These are phyloP conservation scores for Euphorbia celastroides DNA, from an alignment of 441 rosid genomes.

Conservation along the genomic window DNA sequence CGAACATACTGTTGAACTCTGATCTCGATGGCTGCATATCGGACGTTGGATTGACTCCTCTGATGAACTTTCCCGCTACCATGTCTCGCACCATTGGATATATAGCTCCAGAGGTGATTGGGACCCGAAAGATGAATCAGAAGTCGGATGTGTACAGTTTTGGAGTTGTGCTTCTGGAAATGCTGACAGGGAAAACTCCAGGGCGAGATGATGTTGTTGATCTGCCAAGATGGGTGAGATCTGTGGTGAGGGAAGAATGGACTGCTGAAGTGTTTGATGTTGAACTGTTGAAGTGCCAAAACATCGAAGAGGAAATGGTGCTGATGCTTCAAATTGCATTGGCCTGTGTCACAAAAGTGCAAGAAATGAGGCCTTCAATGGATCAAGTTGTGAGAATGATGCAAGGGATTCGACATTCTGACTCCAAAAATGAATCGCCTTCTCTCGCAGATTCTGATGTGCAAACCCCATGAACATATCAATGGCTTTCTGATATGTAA, in stretches of 20 bases:
- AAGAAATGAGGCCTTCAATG: constrained; percentile 74
- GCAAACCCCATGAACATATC: constrained; percentile 39
- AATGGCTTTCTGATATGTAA: constrained; percentile 8
- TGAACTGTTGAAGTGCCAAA: constrained; percentile 66
- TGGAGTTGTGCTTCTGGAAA: constrained; percentile 76
- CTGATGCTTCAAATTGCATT: constrained; percentile 84
- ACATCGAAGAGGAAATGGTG: constrained; percentile 94
- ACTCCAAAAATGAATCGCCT: constrained; percentile 44
- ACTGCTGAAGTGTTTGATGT: constrained; percentile 94
- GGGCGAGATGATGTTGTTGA: constrained; percentile 71
- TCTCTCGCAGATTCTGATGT: constrained; percentile 53
- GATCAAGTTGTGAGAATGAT: constrained; percentile 76
- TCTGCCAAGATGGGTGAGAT: constrained; percentile 88
- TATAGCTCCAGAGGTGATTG: constrained; percentile 77
- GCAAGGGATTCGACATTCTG: constrained; percentile 58
- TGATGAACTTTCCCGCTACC: constrained; percentile 49
- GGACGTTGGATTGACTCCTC: constrained; percentile 63
- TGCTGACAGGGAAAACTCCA: constrained; percentile 75
- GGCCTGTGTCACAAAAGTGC: constrained; percentile 65
- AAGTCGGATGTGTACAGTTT: constrained; percentile 90
- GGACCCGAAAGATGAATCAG: constrained; percentile 52
- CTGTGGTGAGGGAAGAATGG: constrained; percentile 94
- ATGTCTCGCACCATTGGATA: constrained; percentile 60
- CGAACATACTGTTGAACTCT: constrained; percentile 60
- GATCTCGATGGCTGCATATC: constrained; percentile 58